Conservation (phyloP, 768 basidiomycete species). For the Ephemerocybe angulata region DNA sequence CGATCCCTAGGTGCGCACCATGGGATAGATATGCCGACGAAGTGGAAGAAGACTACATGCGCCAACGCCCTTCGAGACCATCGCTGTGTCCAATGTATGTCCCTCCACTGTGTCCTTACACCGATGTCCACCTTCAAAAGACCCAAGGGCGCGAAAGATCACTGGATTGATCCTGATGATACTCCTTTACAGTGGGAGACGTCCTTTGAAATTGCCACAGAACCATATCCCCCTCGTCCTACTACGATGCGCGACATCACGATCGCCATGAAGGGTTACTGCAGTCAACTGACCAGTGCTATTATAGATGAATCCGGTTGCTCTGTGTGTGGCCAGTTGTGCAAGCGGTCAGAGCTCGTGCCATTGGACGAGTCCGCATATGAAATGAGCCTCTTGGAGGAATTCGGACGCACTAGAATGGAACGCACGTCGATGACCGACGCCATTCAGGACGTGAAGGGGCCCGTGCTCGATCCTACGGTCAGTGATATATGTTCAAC, state of each 20-base stretch:
- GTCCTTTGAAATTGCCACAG: not conserved
- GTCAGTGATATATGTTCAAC: not conserved
- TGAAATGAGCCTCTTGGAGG: not conserved
- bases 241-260: not conserved
- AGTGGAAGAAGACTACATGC: too few relatives aligned
- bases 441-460: not conserved
- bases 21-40: too few relatives aligned
- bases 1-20: too few relatives aligned
- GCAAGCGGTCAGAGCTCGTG: not conserved
- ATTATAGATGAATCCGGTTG: not conserved
- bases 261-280: not conserved
- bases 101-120: too few relatives aligned
- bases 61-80: too few relatives aligned
- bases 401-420: not conserved
- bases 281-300: not conserved
- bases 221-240: not conserved
- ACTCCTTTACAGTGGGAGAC: not conserved
- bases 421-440: not conserved
- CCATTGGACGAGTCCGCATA: not conserved
- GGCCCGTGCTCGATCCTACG: not conserved
- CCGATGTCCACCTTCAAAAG: too few relatives aligned
- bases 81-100: too few relatives aligned
- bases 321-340: slow-evolving; percentile 1
- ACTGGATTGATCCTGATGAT: too few relatives aligned
- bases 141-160: too few relatives aligned